Evolutionary conservation across 1,139 yeast species (phyloP), one percentile per base, ranked within the genome.

Genomic region (Debaryomycetaceae sp.): DNA sequence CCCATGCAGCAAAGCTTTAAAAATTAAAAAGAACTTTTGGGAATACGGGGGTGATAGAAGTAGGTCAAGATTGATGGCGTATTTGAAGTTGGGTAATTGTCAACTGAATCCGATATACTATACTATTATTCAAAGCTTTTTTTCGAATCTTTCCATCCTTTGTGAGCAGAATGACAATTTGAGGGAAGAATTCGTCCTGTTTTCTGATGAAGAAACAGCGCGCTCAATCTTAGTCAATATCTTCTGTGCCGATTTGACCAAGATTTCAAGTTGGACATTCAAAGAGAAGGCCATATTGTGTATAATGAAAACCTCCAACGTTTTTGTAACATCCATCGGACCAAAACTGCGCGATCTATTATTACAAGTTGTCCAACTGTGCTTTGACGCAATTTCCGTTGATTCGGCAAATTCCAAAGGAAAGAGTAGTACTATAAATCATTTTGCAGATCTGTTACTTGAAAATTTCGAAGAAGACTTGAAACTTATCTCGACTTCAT

Each of bases 41-140:
- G 64, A 71, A 9, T 65, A 69, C 33, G 83, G 78, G 56, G 67
- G 75, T 56, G 43, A 61, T 68, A 52, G 75, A 63, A 45, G 76
- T 57, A 52, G 45, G n/a, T 46, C 63, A 1, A 75, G 75, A 45
- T 56, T 84, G 7, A 38, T 69, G 1, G 73, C 65, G 0, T 75
- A 81, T 48, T 56, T 84, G 29, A 64, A 66, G 13, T 48, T 80
- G 13, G 86, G 89, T 0, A 73, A 78, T 5, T 71, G 83, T 43
- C 72, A 71, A 45, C 80, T 84, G 51, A 68, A 69, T 38, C 75
- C 83, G 0, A 51, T 65, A 0, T 83, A 81, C 54, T 84, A 76
- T 53, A 51, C 48, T 2, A 45, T 57, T 17, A 43, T 71, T 20
- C 46, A 49, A 2, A 50, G 53, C 3, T 60, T 68, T 43, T 62